These are phyloP conservation scores for Rubia peregrina DNA, from an alignment of 305 asterid genomes.

Conservation along the genomic window DNA sequence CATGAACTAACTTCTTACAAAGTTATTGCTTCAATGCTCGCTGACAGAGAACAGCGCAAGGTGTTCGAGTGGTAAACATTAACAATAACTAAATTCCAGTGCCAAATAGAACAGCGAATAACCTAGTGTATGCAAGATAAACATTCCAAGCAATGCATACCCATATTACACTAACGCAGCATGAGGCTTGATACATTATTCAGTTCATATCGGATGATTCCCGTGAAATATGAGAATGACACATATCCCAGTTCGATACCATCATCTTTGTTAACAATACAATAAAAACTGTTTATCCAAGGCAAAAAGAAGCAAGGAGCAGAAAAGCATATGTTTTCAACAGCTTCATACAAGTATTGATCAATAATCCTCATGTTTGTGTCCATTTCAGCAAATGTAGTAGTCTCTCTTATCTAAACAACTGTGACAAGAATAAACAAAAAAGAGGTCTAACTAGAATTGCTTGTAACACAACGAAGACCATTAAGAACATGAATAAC, in stretches of 20 bases:
- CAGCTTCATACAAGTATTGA: not conserved
- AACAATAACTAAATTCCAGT: not conserved
- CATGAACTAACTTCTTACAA: not conserved
- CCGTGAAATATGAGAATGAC: not conserved
- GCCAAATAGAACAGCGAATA: not conserved
- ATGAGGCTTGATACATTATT: not conserved
- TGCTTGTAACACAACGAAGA: not conserved
- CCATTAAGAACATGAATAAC: not conserved
- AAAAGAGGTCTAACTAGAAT: not conserved
- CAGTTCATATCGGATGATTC: not conserved
- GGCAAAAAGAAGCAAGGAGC: not conserved
- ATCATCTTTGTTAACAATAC: not conserved
- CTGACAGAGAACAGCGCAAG: not conserved
- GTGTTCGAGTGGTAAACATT: not conserved
- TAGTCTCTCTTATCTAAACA: not conserved
- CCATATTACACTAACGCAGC: not conserved
- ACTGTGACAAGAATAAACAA: not conserved
- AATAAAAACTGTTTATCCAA: not conserved
- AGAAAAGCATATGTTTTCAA: not conserved
- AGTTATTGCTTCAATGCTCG: not conserved
- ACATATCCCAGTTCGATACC: not conserved
- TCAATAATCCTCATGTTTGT: not conserved
- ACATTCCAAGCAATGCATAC: not conserved
- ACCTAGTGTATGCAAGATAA: not conserved
- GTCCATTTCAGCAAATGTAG: not conserved